Evolutionary conservation across 139 green algal genomes (phyloP).

Genomic region (Edaphochlamys debaryana): DNA sequence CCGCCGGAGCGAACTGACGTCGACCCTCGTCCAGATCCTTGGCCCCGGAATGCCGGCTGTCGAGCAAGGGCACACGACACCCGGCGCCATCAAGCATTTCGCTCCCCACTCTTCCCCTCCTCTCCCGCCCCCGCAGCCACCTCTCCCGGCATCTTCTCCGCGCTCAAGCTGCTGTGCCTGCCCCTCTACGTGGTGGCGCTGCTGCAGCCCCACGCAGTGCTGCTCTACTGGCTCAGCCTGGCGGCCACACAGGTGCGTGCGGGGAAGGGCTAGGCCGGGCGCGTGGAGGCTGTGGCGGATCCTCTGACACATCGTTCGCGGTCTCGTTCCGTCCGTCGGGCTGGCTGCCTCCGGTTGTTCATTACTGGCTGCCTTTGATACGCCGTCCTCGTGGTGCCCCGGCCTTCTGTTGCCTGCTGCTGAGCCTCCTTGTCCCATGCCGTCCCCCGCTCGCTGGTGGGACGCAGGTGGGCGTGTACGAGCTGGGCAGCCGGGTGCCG

Average conservation of each 20-base stretch:
- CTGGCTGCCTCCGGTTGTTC: too few relatives aligned
- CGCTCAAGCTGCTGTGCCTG: conserved; percentile 25
- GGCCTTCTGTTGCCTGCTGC: too few relatives aligned
- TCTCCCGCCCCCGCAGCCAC: not conserved
- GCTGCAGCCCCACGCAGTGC: conserved; percentile 43
- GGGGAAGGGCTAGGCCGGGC: not conserved
- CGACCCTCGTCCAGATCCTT: not conserved
- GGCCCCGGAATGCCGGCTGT: too few relatives aligned
- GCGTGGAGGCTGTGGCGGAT: not conserved
- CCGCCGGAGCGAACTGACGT: not conserved
- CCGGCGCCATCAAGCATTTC: too few relatives aligned
- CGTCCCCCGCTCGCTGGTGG: too few relatives aligned
- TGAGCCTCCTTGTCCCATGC: too few relatives aligned
- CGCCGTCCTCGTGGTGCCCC: too few relatives aligned
- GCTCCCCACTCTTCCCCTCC: too few relatives aligned
- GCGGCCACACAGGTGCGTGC: not conserved
- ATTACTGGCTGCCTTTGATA: too few relatives aligned
- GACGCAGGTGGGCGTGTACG: not conserved
- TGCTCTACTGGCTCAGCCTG: conserved; percentile 37
- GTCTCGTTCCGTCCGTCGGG: too few relatives aligned
- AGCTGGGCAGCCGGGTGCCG: not conserved
- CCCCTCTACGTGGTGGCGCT: conserved; percentile 35
- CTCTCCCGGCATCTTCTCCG: conserved; percentile 23
- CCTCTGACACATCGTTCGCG: too few relatives aligned
- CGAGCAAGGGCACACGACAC: too few relatives aligned